Conservation (phyloP, 257 asterid species). For the Solanum etuberosum region DNA sequence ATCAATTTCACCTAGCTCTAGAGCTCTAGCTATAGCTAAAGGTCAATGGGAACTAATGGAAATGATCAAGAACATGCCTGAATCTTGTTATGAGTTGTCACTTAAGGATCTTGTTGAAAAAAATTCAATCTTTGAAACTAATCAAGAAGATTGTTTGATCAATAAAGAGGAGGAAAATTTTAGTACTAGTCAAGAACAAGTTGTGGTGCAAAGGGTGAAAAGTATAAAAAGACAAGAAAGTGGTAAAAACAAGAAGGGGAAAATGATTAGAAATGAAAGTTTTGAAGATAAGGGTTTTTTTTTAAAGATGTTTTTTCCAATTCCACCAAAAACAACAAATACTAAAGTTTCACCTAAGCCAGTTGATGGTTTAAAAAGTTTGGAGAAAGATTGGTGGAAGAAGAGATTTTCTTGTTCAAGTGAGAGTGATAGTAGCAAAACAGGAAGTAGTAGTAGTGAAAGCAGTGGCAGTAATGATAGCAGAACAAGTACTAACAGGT, state of each 20-base stretch:
- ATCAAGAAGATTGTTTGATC: slow-evolving; percentile 9
- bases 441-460: slow-evolving; percentile 16
- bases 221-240: slow-evolving; percentile 20
- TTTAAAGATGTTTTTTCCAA: slow-evolving; percentile 54
- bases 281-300: slow-evolving; percentile 40
- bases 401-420: slow-evolving; percentile 32
- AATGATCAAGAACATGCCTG: slow-evolving; percentile 78
- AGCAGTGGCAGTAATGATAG: slow-evolving; percentile 14
- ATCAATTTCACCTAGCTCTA: slow-evolving; percentile 34
- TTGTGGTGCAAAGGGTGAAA: background rate
- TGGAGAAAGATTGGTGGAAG: slow-evolving; percentile 8
- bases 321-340: background rate
- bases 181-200: background rate
- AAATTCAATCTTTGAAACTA: slow-evolving; percentile 1
- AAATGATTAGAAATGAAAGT: slow-evolving; percentile 22
- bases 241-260: slow-evolving; percentile 1
- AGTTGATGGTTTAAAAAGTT: background rate
- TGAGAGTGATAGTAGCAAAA: slow-evolving; percentile 38
- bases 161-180: background rate
- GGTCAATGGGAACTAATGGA: slow-evolving; percentile 93
- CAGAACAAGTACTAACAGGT: slow-evolving; percentile 1
- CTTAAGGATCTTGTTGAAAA: slow-evolving; percentile 67
- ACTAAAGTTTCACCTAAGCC: slow-evolving; percentile 32
- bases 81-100: slow-evolving; percentile 55
- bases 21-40: slow-evolving; percentile 53